Percentiles rank a stretch among this genome's conserved stretches.
phyloP scores from a whole-genome alignment of 2,329 filamentous ascomycete species.

The Phyllosticta citribraziliensis region DNA sequence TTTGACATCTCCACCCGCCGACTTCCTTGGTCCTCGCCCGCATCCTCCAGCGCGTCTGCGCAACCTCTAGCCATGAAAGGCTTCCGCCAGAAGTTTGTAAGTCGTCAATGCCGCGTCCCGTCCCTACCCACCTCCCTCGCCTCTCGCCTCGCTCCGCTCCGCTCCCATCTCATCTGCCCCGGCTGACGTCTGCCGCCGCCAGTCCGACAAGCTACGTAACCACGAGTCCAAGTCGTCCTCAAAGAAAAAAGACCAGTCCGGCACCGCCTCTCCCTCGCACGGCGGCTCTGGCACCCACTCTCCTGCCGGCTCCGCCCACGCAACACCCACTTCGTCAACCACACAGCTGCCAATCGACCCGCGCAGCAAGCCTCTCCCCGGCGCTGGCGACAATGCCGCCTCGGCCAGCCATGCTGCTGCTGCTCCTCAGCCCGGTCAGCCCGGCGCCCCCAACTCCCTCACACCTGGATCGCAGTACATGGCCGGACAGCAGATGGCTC shows the following conservation, averaged over 20 bases:
- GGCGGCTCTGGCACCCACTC: conserved; percentile 44
- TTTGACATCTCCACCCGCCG: conserved; percentile 5
- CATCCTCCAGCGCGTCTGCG: conserved; percentile 15
- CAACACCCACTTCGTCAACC: conserved; percentile 80
- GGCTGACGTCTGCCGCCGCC: conserved; percentile 13
- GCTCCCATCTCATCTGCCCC: conserved; percentile 6
- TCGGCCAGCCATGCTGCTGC: conserved; percentile 16
- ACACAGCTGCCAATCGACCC: conserved; percentile 69
- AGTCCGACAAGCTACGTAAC: conserved; percentile 76
- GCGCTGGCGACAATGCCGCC: conserved; percentile 20
- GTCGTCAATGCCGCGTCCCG: conserved; percentile 29
- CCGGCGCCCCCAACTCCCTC: conserved; percentile 22
- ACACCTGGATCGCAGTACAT: conserved; percentile 23
- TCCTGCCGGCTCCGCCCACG: conserved; percentile 50
- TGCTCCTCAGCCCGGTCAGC: conserved; percentile 20
- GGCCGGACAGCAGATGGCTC: conserved; percentile 18
- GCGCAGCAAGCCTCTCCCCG: conserved; percentile 68
- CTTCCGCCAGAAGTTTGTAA: conserved; percentile 94
- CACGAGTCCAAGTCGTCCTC: conserved; percentile 71
- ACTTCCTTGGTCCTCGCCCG: conserved; percentile 12
- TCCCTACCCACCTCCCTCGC: conserved; percentile 12
- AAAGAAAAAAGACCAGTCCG: conserved; percentile 54
- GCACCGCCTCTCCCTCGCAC: conserved; percentile 69
- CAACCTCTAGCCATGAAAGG: conserved; percentile 70
- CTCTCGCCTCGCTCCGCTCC: not conserved